Base-by-base conservation (phyloP, 352 stramenopile species). In the Phytophthora pinifolia region DNA sequence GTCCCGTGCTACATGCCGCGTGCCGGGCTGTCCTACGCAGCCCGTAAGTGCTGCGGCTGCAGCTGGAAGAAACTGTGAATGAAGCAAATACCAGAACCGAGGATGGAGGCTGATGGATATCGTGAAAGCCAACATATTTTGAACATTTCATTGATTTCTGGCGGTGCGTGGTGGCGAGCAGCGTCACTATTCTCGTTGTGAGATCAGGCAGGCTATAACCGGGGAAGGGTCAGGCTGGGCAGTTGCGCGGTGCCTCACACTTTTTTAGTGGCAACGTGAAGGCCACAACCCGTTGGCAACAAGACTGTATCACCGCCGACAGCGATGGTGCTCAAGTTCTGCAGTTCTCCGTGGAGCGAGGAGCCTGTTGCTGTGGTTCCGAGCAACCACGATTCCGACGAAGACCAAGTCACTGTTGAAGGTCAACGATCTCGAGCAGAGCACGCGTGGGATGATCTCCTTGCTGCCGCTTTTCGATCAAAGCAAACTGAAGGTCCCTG, bases 281-380 rank as follows among this genome's bases (percentile, higher is more conserved):
- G 33, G 18, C 27, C 50, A 66, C 31, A 53, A 25, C 46, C 17
- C 30, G 31, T 47, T 56, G 32, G 9, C 20, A 54, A 38, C 32
- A 36, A 18, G 37, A 54, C 1, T 32, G 15, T n/a, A 25, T 31
- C 29, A 20, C 7, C 29, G 32, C 37, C 17, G 46, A 38, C 27
- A 58, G 30, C 15, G 30, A 81, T 81, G 69, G 67, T 76, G 58
- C 62, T 87, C 35, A 83, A 80, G 54, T 80, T 87, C 45, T 85
- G 72, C 41, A 58, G 57, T 4, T 43, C 59, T 5, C 49, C 72
- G 20, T 84, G 72, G 69, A 38, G 20, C 31, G 48, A 47, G 5
- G 51, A 61, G 17, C 9, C 31, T 46, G 37, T 36, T 10, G 20
- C 22, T 1, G 31, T 34, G 25, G 31, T 9, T 33, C 12, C 42